Conservation (phyloP, 495 filamentous ascomycete genomes). For the Penicillium pancosmium region DNA sequence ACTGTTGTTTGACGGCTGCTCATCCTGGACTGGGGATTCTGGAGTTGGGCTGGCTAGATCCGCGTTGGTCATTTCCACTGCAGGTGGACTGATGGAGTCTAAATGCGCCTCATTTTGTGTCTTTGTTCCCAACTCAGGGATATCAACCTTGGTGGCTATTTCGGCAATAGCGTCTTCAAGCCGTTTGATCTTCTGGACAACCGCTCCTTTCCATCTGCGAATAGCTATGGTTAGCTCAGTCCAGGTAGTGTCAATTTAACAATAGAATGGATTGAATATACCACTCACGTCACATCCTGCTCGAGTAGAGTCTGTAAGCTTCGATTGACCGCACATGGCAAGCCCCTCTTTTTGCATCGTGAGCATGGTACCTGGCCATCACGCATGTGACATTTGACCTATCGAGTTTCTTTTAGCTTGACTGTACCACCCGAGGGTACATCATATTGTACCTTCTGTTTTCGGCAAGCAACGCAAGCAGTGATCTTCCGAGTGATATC, state of each 20-base stretch:
- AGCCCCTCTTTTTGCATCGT: slow-evolving; percentile 32
- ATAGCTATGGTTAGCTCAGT: neutral
- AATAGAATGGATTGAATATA: neutral
- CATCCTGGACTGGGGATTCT: slow-evolving; percentile 1
- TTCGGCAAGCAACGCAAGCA: slow-evolving; percentile 44
- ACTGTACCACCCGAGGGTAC: neutral
- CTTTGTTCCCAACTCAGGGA: slow-evolving; percentile 23
- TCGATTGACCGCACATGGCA: slow-evolving; percentile 37
- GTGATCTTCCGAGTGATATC: slow-evolving; percentile 44
- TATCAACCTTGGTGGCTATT: slow-evolving; percentile 26
- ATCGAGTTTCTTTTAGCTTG: slow-evolving; percentile 3
- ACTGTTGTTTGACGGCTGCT: slow-evolving; percentile 7
- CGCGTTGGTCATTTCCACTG: slow-evolving; percentile 5
- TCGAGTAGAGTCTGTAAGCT: slow-evolving; percentile 43
- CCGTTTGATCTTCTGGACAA: slow-evolving; percentile 26
- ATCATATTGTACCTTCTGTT: slow-evolving; percentile 33
- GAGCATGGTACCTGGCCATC: slow-evolving; percentile 36
- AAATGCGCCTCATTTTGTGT: slow-evolving; percentile 5
- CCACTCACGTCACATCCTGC: slow-evolving; percentile 34
- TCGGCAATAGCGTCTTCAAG: slow-evolving; percentile 29
- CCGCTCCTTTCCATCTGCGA: slow-evolving; percentile 36
- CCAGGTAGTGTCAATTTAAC: neutral
- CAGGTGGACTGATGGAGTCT: slow-evolving; percentile 11
- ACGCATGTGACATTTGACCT: slow-evolving; percentile 50
- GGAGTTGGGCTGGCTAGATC: slow-evolving; percentile 1